Evolutionary conservation across 495 filamentous ascomycete genomes (phyloP), one percentile per base, ranked within the genome.

Genomic region (Clavariopsis aquatica): DNA sequence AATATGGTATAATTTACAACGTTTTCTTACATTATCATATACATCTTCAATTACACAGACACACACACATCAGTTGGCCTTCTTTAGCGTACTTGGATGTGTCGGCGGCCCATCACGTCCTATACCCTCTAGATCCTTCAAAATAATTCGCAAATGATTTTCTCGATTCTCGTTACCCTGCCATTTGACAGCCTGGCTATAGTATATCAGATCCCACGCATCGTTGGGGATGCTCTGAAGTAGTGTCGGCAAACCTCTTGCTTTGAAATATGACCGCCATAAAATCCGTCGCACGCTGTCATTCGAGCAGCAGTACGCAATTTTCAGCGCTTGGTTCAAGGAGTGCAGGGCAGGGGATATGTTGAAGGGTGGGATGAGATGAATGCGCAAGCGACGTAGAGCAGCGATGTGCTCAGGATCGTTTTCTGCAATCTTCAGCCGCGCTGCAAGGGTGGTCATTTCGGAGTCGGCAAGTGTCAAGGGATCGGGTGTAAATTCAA

Each of bases 191-290:
- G 64, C 64, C 49, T 70, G 68, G 0, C 53, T 60, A 31, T 66
- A 66, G 49, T 57, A 70, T 23, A 70, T 23, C 36, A 70, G 55
- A 22, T 70, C 68, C 68, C 68, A 70, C 12, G 60, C 63, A 61
- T 70, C 68, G 20, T 67, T 60, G 0, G 68, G 52, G 1, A 70
- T 47, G 26, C 47, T 64, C 45, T 67, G 56, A 19, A 70, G 26
- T 5, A 70, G 55, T n/a, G 61, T 64, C 13, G 68, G 68, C 6
- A 70, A 19, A 10, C 45, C 60, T 13, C 62, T 27, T 6, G 68
- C 68, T 29, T 63, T 59, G 26, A 17, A 27, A 43, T 70, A 70
- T 0, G 59, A n/a, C 10, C 68, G 59, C 68, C 68, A 70, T 9
- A 70, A 27, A 20, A 66, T 57, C 15, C 64, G 52, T 15, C 68